Evolutionary conservation across 192 early-diverging fungal species (phyloP), one percentile per base, ranked within the genome.

Genomic region (Diversispora epigaea): DNA sequence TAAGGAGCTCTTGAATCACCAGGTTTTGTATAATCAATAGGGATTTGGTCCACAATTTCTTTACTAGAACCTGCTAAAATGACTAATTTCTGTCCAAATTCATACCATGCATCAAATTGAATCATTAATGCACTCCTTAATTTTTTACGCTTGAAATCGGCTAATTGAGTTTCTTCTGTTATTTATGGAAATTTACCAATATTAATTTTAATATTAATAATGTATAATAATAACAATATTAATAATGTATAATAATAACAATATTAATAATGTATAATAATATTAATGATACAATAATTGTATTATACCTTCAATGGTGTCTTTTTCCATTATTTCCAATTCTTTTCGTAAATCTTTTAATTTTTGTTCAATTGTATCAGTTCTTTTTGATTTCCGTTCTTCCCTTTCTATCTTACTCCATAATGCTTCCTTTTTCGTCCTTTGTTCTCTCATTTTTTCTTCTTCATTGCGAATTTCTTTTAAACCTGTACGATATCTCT

Each of bases 401-500:
- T 73, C 71, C 17, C 62, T 73, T 56, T 73, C 71, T 14, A 73
- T 62, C 62, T 73, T 61, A 21, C 21, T 61, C 71, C 71, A 73
- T 56, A 61, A 22, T 8, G 71, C 4, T 47, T 73, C 71, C 43
- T 73, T 73, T 21, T 73, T 73, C 0, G 43, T n/a, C n/a, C 71
- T 11, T 15, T 73, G 58, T 6, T 73, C 71, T 58, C 17, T 58
- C 21, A 73, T 58, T 40, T n/a, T 41, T 10, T 50, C 49, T 73
- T 73, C 71, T 40, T 44, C 57, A 9, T 2, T 11, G 47, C 60
- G 55, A 46, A 73, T 73, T 43, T 61, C 71, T 62, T 73, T 73
- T 44, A 73, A 43, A 43, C 47, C 39, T 47, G 40, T n/a, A 61
- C 71, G 71, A 73, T 73, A 73, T 17, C 49, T 41, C 6, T 21